These are phyloP conservation scores for Parmelia sp. DNA, from an alignment of 495 filamentous ascomycete genomes.

Conservation along the genomic window DNA sequence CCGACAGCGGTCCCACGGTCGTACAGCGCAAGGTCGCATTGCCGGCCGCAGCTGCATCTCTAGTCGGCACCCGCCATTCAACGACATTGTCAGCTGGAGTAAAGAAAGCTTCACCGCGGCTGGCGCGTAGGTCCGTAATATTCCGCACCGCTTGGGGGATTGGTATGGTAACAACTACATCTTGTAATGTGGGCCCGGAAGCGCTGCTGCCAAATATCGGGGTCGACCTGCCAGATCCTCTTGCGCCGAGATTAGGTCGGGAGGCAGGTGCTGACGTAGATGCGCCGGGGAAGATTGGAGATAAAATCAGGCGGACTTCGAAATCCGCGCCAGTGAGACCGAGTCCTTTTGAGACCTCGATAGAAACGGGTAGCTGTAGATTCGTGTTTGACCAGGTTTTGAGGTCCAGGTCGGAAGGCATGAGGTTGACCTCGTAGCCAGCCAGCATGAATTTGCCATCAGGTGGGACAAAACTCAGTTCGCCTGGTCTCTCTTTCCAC, in stretches of 20 bases:
- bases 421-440: constrained; percentile 88
- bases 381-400: constrained; percentile 48
- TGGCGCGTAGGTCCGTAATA: constrained; percentile 76
- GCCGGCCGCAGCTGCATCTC: constrained; percentile 56
- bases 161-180: constrained; percentile 74
- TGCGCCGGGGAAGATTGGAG: constrained; percentile 50
- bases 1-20: constrained; percentile 60
- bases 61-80: constrained; percentile 77
- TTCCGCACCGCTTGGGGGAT: constrained; percentile 77
- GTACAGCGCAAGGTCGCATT: constrained; percentile 74
- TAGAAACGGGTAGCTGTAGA: constrained; percentile 70
- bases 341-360: constrained; percentile 75
- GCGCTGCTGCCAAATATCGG: constrained; percentile 53
- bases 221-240: constrained; percentile 48
- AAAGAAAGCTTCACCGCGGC: constrained; percentile 78
- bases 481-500: constrained; percentile 83
- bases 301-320: constrained; percentile 72
- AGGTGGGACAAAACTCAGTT: constrained; percentile 89
- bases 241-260: constrained; percentile 33
- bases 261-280: constrained; percentile 29
- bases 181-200: constrained; percentile 60
- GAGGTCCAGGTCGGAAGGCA: constrained; percentile 52
- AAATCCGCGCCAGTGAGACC: constrained; percentile 74
- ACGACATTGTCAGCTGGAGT: constrained; percentile 61
- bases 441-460: constrained; percentile 93